Conservation (phyloP, 139 green algal genomes). For the Tetraselmis chui region DNA sequence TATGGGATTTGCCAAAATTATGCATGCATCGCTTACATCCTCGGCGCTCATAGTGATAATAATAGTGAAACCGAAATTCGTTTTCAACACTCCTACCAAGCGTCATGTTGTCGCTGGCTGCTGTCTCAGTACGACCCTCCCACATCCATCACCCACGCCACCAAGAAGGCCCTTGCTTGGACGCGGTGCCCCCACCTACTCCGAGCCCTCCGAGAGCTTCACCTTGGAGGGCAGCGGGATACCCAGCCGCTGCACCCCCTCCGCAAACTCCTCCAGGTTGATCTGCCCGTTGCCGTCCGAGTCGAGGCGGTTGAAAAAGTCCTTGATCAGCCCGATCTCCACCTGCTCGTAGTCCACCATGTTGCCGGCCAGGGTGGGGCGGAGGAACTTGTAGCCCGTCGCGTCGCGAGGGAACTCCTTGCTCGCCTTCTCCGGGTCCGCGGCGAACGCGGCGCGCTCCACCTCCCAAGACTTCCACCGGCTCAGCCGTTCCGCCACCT, state of each 20-base stretch:
- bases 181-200: not conserved
- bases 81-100: too few species aligned
- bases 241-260: not conserved
- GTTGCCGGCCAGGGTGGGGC: not conserved
- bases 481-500: not conserved
- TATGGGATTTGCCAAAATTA: too few species aligned
- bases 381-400: not conserved
- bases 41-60: too few species aligned
- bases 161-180: not conserved
- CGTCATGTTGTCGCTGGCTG: too few species aligned
- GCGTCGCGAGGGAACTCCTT: conserved; percentile 2
- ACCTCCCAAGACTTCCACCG: not conserved
- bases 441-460: conserved; percentile 4
- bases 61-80: too few species aligned
- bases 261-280: not conserved
- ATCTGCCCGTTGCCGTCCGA: conserved; percentile 1
- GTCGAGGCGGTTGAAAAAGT: conserved; percentile 7
- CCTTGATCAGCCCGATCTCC: not conserved
- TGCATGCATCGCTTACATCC: too few species aligned
- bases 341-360: not conserved
- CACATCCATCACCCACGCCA: too few species aligned
- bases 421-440: not conserved
- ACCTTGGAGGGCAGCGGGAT: not conserved
- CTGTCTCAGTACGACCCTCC: too few species aligned
- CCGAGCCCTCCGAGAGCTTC: not conserved